These are phyloP conservation scores for Solanum ossicruentum DNA, from an alignment of 257 asterid species.

Conservation along the genomic window DNA sequence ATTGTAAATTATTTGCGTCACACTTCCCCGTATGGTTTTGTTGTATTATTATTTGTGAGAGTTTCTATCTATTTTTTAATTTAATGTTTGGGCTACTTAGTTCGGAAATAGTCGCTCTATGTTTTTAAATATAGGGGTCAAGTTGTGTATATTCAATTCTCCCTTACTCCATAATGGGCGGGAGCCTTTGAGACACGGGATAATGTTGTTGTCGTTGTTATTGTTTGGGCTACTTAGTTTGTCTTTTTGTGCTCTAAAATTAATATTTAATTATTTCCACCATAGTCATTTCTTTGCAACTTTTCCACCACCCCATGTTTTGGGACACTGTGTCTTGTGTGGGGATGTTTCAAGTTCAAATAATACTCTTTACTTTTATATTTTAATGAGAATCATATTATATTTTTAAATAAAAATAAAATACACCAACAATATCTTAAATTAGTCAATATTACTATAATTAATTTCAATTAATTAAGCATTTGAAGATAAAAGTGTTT, in stretches of 20 bases:
- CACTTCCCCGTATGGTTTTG: not conserved
- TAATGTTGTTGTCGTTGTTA: too few species aligned
- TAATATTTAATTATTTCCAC: not conserved
- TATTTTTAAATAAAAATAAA: not conserved
- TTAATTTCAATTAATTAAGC: not conserved
- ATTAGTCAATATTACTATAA: not conserved
- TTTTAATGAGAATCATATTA: not conserved
- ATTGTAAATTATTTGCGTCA: not conserved
- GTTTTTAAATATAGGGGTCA: too few species aligned
- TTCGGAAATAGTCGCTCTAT: too few species aligned
- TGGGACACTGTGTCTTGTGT: not conserved
- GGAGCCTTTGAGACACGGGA: too few species aligned
- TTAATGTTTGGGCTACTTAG: not conserved
- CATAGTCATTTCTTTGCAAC: too few species aligned
- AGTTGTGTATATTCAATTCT: too few species aligned
- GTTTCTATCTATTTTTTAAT: not conserved
- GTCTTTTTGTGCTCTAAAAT: not conserved
- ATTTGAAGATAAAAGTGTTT: not conserved
- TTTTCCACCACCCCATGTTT: not conserved
- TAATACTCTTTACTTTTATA: not conserved
- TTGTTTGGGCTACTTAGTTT: not conserved
- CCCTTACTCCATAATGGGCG: too few species aligned
- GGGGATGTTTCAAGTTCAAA: not conserved
- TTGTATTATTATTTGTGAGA: not conserved
- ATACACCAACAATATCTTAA: not conserved